Evolutionary conservation across 495 filamentous ascomycete genomes (phyloP), one percentile per base, ranked within the genome.

Genomic region (Neurospora sublineolata): DNA sequence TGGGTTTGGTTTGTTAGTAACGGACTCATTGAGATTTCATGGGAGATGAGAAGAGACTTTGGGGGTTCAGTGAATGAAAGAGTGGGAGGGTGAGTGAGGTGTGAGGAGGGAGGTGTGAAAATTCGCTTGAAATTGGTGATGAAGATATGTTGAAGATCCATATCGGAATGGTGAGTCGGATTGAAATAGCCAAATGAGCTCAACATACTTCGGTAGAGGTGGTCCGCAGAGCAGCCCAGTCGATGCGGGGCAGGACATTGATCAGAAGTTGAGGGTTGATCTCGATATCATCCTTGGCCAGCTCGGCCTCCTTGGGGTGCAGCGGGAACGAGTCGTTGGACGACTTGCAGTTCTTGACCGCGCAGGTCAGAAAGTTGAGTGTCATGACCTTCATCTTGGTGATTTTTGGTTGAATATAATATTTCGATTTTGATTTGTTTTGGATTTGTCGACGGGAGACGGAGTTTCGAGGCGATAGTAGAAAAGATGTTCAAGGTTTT

Each of bases 291-390:
- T 93, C 88, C 69, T 90, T 88, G 75, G 90, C 93, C 18, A 99
- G 88, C 79, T 97, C 94, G 69, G 92, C 94, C 73, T 97, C 94
- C 69, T 88, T 88, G 68, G 94, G 94, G 79, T 97, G 96, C 27
- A 98, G 85, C 0, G 96, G 94, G 76, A 97, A 97, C 11, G 94
- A 91, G 40, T 84, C 80, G 11, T 89, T 80, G 10, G 87, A 87
- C 70, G 89, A 83, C 81, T 97, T 97, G 90, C 95, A 99, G 41
- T 91, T 81, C 82, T 97, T 97, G 76, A 97, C 90, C 27, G 95
- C 94, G 86, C 95, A 99, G 72, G 93, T 94, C 76, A 99, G 86
- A 81, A 98, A 99, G 82, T 98, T 98, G 75, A 94, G 91, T 67
- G 94, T 98, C 64, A 99, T 88, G 72, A 99, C 83, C 81, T 98